Conservation (phyloP, 345 rosid species). For the Sisymbrium altissimum region DNA sequence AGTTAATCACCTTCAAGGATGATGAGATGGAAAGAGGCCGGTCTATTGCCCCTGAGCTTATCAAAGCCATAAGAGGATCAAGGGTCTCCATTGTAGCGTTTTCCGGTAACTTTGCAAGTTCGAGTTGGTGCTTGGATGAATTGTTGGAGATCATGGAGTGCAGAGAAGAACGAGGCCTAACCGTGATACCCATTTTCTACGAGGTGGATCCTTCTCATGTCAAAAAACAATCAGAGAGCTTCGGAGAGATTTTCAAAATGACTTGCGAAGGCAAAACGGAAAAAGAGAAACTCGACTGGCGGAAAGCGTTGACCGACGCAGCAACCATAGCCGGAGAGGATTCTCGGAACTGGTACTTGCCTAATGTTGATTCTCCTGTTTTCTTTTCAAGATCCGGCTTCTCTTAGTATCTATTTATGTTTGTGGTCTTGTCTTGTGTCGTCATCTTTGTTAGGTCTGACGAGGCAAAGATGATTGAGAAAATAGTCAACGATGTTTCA, state of each 20-base stretch:
- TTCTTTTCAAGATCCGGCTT: neutral
- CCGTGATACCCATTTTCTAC: neutral
- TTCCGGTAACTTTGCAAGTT: neutral
- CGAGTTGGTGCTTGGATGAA: neutral
- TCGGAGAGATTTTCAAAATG: neutral
- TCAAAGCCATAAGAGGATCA: neutral
- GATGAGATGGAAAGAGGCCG: neutral
- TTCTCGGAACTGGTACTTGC: neutral
- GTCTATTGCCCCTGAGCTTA: neutral
- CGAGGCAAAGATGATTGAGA: neutral
- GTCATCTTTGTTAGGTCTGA: neutral
- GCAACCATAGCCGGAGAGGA: neutral
- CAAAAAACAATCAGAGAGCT: neutral
- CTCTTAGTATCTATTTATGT: neutral
- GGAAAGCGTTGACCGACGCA: neutral
- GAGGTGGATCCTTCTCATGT: neutral
- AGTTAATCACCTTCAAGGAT: neutral
- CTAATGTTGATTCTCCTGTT: neutral
- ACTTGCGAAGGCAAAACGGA: neutral
- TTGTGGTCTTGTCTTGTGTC: neutral
- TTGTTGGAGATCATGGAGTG: neutral
- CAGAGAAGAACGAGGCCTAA: neutral
- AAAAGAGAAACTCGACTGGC: neutral
- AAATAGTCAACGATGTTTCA: neutral
- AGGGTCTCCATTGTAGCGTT: neutral